These are phyloP conservation scores for Leccinum fibrillosum DNA, from an alignment of 768 basidiomycete genomes.

Conservation along the genomic window DNA sequence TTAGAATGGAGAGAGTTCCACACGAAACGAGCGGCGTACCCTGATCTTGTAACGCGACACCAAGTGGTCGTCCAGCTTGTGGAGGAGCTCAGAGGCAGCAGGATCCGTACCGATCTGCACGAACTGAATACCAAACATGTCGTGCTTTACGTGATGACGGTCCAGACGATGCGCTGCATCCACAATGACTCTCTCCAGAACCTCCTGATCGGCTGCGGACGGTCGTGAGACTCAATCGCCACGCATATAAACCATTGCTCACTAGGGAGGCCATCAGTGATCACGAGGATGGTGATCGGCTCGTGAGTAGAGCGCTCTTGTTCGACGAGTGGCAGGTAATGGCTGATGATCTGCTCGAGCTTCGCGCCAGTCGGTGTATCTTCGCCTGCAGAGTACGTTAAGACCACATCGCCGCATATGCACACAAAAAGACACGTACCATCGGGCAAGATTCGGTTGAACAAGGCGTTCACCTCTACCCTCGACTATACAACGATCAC, in stretches of 20 bases:
- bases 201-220: conserved; percentile 27
- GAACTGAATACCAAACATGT: conserved; percentile 46
- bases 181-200: conserved; percentile 31
- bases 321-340: conserved; percentile 36
- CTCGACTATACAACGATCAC: conserved; percentile 15
- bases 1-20: background rate
- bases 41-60: conserved; percentile 29
- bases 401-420: background rate
- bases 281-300: conserved; percentile 35
- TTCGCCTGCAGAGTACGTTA: conserved; percentile 16
- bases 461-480: conserved; percentile 21
- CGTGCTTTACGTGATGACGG: conserved; percentile 28
- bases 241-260: conserved; percentile 12
- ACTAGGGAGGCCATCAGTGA: conserved; percentile 41
- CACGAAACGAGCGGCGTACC: conserved; percentile 7
- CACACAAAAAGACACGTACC: conserved; percentile 8
- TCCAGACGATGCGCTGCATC: conserved; percentile 40
- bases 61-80: conserved; percentile 40
- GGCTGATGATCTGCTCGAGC: conserved; percentile 34
- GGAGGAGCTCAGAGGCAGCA: conserved; percentile 37
- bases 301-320: conserved; percentile 27
- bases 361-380: conserved; percentile 40
- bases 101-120: conserved; percentile 43
- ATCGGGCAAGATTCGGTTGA: conserved; percentile 24
- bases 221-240: background rate